Percentiles rank a stretch among this genome's conserved stretches.
phyloP scores from a whole-genome alignment of 768 basidiomycete genomes.

The Erythrobasidium yunnanense region DNA sequence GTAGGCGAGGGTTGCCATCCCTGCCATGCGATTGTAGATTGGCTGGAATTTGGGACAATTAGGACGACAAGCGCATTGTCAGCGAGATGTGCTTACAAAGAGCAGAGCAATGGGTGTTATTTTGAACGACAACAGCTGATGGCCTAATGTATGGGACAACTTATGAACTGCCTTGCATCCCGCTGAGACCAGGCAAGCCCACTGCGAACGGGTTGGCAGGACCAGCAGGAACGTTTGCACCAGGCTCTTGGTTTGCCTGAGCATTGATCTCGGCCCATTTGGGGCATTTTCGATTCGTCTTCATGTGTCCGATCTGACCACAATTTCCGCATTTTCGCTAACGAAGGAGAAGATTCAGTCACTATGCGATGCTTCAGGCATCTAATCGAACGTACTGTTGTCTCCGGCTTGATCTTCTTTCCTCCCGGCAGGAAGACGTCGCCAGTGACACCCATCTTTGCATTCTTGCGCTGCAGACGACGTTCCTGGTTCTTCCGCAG shows the following conservation, averaged over 20 bases:
- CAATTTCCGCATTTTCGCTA: slow-evolving; percentile 85
- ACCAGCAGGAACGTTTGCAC: background rate
- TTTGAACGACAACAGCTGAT: too few species aligned
- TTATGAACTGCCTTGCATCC: background rate
- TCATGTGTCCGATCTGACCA: slow-evolving; percentile 96
- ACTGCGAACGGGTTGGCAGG: slow-evolving; percentile 15
- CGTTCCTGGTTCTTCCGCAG: slow-evolving; percentile 98
- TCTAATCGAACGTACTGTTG: slow-evolving; percentile 52
- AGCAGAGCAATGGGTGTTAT: too few species aligned
- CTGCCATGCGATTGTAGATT: too few species aligned
- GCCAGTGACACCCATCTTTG: slow-evolving; percentile 81
- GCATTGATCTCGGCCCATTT: slow-evolving; percentile 55
- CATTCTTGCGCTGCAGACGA: slow-evolving; percentile 85
- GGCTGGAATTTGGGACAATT: too few species aligned
- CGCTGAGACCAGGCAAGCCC: slow-evolving; percentile 11
- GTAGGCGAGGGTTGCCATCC: too few species aligned
- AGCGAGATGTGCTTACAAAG: too few species aligned
- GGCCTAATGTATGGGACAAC: too few species aligned
- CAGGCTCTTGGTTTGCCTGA: slow-evolving; percentile 9
- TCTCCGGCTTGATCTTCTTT: slow-evolving; percentile 77
- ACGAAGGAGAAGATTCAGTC: slow-evolving; percentile 10
- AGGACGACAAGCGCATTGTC: too few species aligned
- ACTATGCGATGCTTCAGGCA: background rate
- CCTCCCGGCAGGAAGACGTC: slow-evolving; percentile 73
- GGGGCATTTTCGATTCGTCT: slow-evolving; percentile 94